phyloP scores from a whole-genome alignment of 1,284 basidiomycete species.

The Nidula niveotomentosa region DNA sequence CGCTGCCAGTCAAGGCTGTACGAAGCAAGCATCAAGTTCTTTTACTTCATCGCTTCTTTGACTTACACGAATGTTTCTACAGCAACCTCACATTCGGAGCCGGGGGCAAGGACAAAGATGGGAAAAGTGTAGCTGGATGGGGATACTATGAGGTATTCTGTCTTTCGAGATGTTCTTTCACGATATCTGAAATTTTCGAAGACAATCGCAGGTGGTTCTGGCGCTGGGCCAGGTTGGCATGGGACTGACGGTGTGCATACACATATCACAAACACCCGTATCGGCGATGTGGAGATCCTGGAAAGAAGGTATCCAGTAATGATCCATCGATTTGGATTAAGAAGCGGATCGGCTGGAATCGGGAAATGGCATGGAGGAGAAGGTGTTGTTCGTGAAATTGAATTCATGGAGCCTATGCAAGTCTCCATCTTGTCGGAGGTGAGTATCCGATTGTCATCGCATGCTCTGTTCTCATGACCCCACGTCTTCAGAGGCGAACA shows the following conservation, averaged over 20 bases:
- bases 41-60: conserved; percentile 6
- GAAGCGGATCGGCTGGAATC: conserved; percentile 74
- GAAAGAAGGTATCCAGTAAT: conserved; percentile 91
- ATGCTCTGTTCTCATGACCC: too few species aligned
- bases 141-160: conserved; percentile 85
- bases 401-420: conserved; percentile 85
- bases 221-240: conserved; percentile 90
- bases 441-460: conserved; percentile 2
- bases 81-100: conserved; percentile 92
- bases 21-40: conserved; percentile 57
- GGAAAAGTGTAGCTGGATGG: conserved; percentile 79
- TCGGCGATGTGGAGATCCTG: conserved; percentile 91
- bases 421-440: conserved; percentile 87
- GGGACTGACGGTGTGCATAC: conserved; percentile 88
- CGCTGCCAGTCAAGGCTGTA: conserved; percentile 93
- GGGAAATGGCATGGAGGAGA: conserved; percentile 86
- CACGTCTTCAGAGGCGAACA: conserved; percentile 65
- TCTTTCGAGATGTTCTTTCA: not conserved
- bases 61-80: conserved; percentile 10
- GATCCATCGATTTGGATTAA: conserved; percentile 80
- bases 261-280: conserved; percentile 94
- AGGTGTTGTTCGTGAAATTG: conserved; percentile 86
- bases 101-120: conserved; percentile 84
- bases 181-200: conserved; percentile 20
- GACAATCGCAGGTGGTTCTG: conserved; percentile 94